Evolutionary conservation across 495 filamentous ascomycete species (phyloP).

Genomic region (Staphylotrichum longicolle): DNA sequence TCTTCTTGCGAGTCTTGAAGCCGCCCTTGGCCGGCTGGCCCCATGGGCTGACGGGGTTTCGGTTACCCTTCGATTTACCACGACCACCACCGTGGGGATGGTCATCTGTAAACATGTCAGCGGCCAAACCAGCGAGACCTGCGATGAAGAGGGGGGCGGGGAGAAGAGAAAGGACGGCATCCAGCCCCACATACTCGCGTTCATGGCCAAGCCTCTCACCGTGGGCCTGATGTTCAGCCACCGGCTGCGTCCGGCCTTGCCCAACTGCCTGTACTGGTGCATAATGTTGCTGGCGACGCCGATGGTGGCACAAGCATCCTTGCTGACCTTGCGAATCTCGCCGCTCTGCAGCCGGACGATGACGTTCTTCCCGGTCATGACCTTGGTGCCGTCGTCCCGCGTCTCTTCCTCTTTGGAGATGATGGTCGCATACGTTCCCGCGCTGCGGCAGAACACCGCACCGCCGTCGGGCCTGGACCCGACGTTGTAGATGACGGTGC

Average conservation of each 20-base stretch:
- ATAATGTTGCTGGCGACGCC: conserved; percentile 91
- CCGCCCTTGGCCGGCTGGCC: conserved; percentile 92
- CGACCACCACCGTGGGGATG: conserved; percentile 98
- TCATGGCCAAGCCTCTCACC: conserved; percentile 96
- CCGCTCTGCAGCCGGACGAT: conserved; percentile 85
- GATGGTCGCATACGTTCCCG: conserved; percentile 85
- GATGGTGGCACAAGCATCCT: conserved; percentile 89
- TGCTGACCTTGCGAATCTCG: conserved; percentile 81
- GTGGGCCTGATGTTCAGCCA: conserved; percentile 94
- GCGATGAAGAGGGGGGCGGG: background rate
- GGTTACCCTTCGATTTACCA: conserved; percentile 98
- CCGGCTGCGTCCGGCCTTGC: conserved; percentile 88
- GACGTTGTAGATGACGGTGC: conserved; percentile 85
- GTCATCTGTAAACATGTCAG: conserved; percentile 56
- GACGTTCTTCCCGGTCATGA: conserved; percentile 63
- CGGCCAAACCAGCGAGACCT: conserved; percentile 1
- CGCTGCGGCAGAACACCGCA: conserved; percentile 88
- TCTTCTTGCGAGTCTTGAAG: conserved; percentile 81
- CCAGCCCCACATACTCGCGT: conserved; percentile 61
- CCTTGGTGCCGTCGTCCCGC: conserved; percentile 53
- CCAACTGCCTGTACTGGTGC: conserved; percentile 82
- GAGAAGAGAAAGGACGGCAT: conserved; percentile 4
- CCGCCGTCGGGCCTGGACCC: conserved; percentile 69
- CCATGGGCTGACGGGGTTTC: conserved; percentile 91
- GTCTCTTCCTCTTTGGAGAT: conserved; percentile 77